These are phyloP conservation scores for Fraxinus xanthoxyloides DNA, from an alignment of 305 asterid genomes.

Conservation along the genomic window DNA sequence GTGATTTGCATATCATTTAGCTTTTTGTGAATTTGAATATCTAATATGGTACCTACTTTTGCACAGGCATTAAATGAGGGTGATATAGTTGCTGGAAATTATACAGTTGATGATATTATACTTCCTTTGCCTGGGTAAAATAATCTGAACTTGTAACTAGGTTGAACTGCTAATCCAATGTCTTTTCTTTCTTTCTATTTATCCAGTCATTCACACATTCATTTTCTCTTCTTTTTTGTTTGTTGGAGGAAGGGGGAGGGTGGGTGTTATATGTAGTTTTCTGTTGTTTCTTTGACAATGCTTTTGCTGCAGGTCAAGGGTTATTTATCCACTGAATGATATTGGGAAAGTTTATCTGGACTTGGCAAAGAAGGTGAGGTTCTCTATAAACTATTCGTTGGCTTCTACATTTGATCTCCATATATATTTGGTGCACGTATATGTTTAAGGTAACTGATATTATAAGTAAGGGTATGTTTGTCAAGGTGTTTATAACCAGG, in stretches of 20 bases:
- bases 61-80: conserved; percentile 69
- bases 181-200: background rate
- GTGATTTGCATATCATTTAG: background rate
- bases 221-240: background rate
- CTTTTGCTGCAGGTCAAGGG: conserved; percentile 68
- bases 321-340: conserved; percentile 75
- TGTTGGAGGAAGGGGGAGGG: background rate
- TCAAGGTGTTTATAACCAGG: background rate
- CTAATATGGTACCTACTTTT: conserved; percentile 8
- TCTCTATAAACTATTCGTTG: conserved; percentile 3
- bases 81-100: conserved; percentile 67
- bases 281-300: conserved; percentile 10
- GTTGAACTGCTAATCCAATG: conserved; percentile 13
- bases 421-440: background rate
- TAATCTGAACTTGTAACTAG: conserved; percentile 16
- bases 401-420: background rate
- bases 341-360: conserved; percentile 66
- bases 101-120: conserved; percentile 63
- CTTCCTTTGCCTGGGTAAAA: conserved; percentile 97
- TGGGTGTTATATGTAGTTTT: conserved; percentile 2
- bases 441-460: background rate
- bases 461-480: background rate
- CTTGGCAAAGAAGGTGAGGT: conserved; percentile 68
- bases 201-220: background rate
- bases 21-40: background rate